phyloP scores from a whole-genome alignment of 2,329 filamentous ascomycete genomes.

The Catunica adiposa region DNA sequence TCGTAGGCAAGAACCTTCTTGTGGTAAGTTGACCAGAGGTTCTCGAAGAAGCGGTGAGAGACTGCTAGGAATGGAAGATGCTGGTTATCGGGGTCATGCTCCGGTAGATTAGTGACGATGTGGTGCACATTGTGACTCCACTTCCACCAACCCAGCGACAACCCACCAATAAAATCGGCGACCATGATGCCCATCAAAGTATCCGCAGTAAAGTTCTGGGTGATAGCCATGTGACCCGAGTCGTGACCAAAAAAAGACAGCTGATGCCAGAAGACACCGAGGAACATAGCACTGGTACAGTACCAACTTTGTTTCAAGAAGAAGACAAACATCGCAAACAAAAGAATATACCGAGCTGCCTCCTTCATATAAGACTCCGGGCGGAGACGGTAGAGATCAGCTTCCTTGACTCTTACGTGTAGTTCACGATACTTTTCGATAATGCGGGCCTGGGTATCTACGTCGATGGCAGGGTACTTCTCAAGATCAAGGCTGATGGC shows the following conservation, averaged over 20 bases:
- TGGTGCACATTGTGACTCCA: slow-evolving; percentile 91
- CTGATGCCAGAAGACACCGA: slow-evolving; percentile 86
- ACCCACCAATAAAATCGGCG: slow-evolving; percentile 73
- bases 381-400: slow-evolving; percentile 70
- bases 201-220: slow-evolving; percentile 72
- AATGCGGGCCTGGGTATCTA: slow-evolving; percentile 56
- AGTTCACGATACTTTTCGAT: slow-evolving; percentile 68
- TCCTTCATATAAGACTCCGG: slow-evolving; percentile 69
- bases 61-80: slow-evolving; percentile 81
- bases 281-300: slow-evolving; percentile 49
- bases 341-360: slow-evolving; percentile 46
- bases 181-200: slow-evolving; percentile 77
- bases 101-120: slow-evolving; percentile 85
- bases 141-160: slow-evolving; percentile 96
- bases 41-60: slow-evolving; percentile 62
- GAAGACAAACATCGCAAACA: slow-evolving; percentile 45
- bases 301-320: slow-evolving; percentile 52
- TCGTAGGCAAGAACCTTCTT: slow-evolving; percentile 67
- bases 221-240: slow-evolving; percentile 94
- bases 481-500: slow-evolving; percentile 58
- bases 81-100: slow-evolving; percentile 91
- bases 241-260: slow-evolving; percentile 89
- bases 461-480: slow-evolving; percentile 66
- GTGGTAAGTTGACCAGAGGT: slow-evolving; percentile 66
- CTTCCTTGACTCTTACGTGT: slow-evolving; percentile 51